Evolutionary conservation across 73 alveolate genomes (phyloP).

Genomic region (Paramecium biaurelia): DNA sequence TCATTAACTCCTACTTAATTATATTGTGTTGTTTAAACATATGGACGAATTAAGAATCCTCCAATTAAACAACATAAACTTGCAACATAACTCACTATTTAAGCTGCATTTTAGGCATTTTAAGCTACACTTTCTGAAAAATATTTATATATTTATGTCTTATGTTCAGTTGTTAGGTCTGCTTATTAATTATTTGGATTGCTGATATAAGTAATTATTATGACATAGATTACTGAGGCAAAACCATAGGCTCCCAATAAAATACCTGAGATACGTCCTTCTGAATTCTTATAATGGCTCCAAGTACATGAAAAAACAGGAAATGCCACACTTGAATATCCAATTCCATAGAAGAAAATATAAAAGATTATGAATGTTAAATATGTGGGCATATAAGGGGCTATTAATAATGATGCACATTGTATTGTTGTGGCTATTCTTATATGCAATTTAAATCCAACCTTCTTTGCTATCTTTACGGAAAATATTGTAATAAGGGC

Average conservation of each 20-base stretch:
- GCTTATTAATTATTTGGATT: constrained; percentile 26
- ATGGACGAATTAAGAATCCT: not conserved
- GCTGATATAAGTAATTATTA: not conserved
- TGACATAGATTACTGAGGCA: not conserved
- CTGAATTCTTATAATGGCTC: constrained; percentile 14
- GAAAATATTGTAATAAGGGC: constrained; percentile 12
- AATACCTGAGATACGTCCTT: constrained; percentile 21
- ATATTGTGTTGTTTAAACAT: not conserved
- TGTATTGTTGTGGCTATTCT: not conserved
- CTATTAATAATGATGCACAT: constrained; percentile 12
- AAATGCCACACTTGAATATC: not conserved
- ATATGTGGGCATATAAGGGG: constrained; percentile 14
- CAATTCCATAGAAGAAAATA: not conserved
- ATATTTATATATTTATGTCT: not conserved
- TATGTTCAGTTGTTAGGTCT: not conserved
- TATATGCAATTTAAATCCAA: not conserved
- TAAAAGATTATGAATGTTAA: not conserved
- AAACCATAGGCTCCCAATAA: constrained; percentile 19
- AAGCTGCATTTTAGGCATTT: not conserved
- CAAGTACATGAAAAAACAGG: not conserved
- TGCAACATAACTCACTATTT: not conserved
- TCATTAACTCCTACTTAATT: not conserved
- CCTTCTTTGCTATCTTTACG: not conserved
- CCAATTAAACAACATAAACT: not conserved
- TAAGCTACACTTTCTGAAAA: not conserved